Percentiles rank a stretch among this genome's conserved stretches.
Conservation (phyloP, 768 basidiomycete genomes). For the Stropharia rugosoannulata region DNA sequence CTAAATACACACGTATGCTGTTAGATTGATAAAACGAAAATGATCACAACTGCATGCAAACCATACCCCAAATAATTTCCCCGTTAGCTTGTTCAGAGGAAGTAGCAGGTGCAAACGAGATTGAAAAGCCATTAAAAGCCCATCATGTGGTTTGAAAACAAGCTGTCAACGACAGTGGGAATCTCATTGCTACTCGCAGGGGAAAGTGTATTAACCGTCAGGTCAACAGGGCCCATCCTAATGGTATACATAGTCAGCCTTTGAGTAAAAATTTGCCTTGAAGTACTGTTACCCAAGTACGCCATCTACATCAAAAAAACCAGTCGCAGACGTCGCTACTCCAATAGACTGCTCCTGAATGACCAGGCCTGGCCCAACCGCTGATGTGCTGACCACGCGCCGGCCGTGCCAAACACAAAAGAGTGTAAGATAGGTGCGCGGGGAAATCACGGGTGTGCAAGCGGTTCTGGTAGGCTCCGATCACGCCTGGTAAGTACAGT, state of each 20-base stretch:
- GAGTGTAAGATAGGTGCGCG: no score
- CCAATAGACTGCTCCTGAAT: slow-evolving; percentile 61
- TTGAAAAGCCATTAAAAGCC: slow-evolving; percentile 37
- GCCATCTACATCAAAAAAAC: slow-evolving; percentile 54
- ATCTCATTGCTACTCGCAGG: slow-evolving; percentile 26
- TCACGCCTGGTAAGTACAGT: no score
- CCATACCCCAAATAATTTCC: slow-evolving; percentile 45
- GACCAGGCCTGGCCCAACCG: slow-evolving; percentile 41
- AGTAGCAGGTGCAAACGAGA: slow-evolving; percentile 51
- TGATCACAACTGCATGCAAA: no score
- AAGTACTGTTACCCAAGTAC: slow-evolving; percentile 50
- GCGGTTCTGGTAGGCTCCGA: no score
- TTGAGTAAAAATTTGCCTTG: neutral
- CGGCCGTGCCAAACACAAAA: no score
- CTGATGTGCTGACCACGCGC: no score
- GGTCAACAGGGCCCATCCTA: slow-evolving; percentile 58
- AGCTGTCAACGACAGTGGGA: slow-evolving; percentile 58
- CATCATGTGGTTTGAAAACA: slow-evolving; percentile 40
- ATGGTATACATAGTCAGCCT: neutral
- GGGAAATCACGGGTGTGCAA: no score
- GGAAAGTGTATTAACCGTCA: slow-evolving; percentile 46
- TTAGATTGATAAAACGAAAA: no score
- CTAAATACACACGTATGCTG: no score
- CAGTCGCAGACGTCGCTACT: slow-evolving; percentile 43
- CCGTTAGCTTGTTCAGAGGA: slow-evolving; percentile 33